A percentile compares a stretch with the other conserved stretches of the same genome.
These are phyloP conservation scores for Arachis stenosperma DNA, from an alignment of 306 rosid genomes.

Conservation along the genomic window DNA sequence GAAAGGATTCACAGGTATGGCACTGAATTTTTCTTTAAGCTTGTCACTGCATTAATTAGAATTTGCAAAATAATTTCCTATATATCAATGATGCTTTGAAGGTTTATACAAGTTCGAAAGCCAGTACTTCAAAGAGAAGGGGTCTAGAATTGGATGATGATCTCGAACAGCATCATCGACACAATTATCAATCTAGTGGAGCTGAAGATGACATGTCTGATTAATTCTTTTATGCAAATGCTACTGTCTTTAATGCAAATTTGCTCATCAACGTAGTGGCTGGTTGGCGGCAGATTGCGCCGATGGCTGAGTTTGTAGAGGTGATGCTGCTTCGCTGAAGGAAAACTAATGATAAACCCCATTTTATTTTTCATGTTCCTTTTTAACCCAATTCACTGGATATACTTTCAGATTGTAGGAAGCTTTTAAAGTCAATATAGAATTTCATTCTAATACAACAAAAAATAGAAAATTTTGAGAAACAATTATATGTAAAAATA, in stretches of 20 bases:
- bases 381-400: constrained; percentile 28
- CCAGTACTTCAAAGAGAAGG: constrained; percentile 52
- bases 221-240: constrained; percentile 46
- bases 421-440: constrained; percentile 39
- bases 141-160: constrained; percentile 69
- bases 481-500: constrained; percentile 41
- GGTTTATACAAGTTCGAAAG: constrained; percentile 67
- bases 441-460: constrained; percentile 40
- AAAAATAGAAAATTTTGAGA: constrained; percentile 32
- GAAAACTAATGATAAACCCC: constrained; percentile 24
- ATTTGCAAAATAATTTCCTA: background rate
- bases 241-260: constrained; percentile 33
- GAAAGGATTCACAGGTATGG: constrained; percentile 79
- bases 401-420: constrained; percentile 48
- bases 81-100: constrained; percentile 43
- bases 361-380: constrained; percentile 32
- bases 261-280: constrained; percentile 32
- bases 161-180: constrained; percentile 68
- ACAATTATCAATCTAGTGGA: constrained; percentile 77
- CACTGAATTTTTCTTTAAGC: constrained; percentile 28
- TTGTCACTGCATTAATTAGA: constrained; percentile 4
- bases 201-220: constrained; percentile 91
- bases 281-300: constrained; percentile 34
- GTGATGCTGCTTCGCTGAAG: constrained; percentile 36
- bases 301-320: constrained; percentile 24